Base-by-base conservation (phyloP, 495 filamentous ascomycete genomes). In the Staphylotrichum longicolle region DNA sequence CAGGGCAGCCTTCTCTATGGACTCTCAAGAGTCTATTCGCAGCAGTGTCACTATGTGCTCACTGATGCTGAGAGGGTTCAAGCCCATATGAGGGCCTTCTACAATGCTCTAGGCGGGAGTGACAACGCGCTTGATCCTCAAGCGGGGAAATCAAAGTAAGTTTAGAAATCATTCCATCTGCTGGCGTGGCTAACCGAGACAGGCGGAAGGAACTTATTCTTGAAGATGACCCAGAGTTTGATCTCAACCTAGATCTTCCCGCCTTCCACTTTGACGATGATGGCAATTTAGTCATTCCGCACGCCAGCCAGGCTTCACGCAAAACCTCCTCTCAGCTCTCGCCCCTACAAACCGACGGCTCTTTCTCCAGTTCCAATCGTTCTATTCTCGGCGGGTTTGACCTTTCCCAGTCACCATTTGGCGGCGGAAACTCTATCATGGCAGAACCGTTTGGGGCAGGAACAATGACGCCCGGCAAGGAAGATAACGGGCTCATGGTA, bases 1-100 rank as follows among this genome's bases (percentile, higher is more conserved):
- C 94, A 98, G 72, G 91, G 93, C 9, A 96, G 88, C 66, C 76
- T 98, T 35, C 84, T 98, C 20, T 93, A 88, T 71, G 92, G 91
- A 6, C 85, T 96, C 35, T 87, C 90, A 15, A 83, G 89, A 58
- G 91, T 96, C 12, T 95, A 90, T 68, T 82, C 81, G 30, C 88
- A 96, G 66, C 94, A 98, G 75, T 95, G 88, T 63, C 83, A 83
- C 12, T 97, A 96, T 72, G 84, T 94, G 10, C 83, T 96, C 33
- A 77, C 83, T 10, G 94, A 98, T 68, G 86, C 88, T 5, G 87
- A 93, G 71, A 83, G 82, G 57, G 86, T 89, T 53, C 88, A 92
- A 63, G 82, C 82, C 64, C 85, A 83, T 63, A 90, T 97, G 82
- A 75, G 80, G 51, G 63, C 82, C 10, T 80, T 91, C 70, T 72